Evolutionary conservation across 2,329 filamentous ascomycete species (phyloP).

Genomic region (Aspergillus piperis): DNA sequence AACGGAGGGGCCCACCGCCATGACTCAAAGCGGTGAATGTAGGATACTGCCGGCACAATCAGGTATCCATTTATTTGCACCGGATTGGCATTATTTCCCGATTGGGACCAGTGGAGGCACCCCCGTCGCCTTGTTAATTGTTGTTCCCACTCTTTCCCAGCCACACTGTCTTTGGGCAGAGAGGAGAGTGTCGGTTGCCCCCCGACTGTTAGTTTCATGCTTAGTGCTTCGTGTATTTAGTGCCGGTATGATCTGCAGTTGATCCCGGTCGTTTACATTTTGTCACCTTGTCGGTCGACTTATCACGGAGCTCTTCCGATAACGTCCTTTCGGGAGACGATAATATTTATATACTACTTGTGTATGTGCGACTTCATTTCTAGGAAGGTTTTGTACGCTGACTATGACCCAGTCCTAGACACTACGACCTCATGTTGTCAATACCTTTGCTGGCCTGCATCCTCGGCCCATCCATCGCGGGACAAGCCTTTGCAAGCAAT

Average conservation of each 20-base stretch:
- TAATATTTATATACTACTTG: neutral
- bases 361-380: neutral
- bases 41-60: neutral
- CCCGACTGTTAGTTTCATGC: neutral
- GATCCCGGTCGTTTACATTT: neutral
- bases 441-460: constrained; percentile 1
- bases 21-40: neutral
- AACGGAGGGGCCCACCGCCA: neutral
- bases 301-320: neutral
- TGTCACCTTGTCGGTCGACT: neutral
- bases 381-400: neutral
- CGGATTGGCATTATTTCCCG: neutral
- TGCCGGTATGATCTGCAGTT: neutral
- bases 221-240: neutral
- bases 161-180: neutral
- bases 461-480: constrained; percentile 10
- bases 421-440: constrained; percentile 4
- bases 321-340: neutral
- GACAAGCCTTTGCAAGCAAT: constrained; percentile 7
- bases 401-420: neutral
- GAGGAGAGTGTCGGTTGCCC: neutral
- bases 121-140: neutral
- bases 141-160: neutral
- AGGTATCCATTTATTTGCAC: neutral
- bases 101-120: neutral